Evolutionary conservation across 441 rosid species (phyloP).

Genomic region (Bruguiera hainesii): DNA sequence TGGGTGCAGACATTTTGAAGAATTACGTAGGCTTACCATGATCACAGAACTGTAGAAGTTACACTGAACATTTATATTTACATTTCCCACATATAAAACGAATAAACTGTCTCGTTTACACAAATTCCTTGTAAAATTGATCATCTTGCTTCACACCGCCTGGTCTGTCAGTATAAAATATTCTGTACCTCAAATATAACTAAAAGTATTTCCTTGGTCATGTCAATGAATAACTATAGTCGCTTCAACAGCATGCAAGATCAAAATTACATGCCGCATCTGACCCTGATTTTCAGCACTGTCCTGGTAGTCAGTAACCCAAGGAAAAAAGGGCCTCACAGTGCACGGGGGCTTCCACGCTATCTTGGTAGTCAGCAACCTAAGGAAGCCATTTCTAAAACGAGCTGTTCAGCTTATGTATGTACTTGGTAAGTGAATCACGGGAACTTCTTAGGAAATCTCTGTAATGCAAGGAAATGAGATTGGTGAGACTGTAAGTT

Average conservation of each 20-base stretch:
- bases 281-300: slow-evolving; percentile 16
- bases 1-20: not conserved
- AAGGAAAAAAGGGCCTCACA: slow-evolving; percentile 47
- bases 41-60: not conserved
- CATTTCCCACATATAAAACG: no score
- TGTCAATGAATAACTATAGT: slow-evolving; percentile 5
- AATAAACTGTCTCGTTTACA: slow-evolving; percentile 8
- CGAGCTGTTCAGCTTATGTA: slow-evolving; percentile 23
- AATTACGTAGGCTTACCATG: not conserved
- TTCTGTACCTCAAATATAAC: slow-evolving; percentile 2
- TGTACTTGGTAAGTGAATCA: slow-evolving; percentile 21
- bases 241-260: slow-evolving; percentile 19
- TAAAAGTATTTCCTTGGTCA: slow-evolving; percentile 5
- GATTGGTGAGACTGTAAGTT: slow-evolving; percentile 57
- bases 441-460: slow-evolving; percentile 15
- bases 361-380: not conserved
- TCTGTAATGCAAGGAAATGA: slow-evolving; percentile 33
- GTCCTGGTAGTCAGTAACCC: not conserved
- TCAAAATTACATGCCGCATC: slow-evolving; percentile 19
- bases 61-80: slow-evolving; percentile 4
- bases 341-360: slow-evolving; percentile 50
- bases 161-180: not conserved
- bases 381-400: not conserved
- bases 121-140: not conserved
- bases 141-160: slow-evolving; percentile 1